Percentiles rank a stretch among this genome's conserved stretches.
Evolutionary conservation across 2,329 filamentous ascomycete genomes (phyloP).

Genomic region (Colletotrichum tropicale): DNA sequence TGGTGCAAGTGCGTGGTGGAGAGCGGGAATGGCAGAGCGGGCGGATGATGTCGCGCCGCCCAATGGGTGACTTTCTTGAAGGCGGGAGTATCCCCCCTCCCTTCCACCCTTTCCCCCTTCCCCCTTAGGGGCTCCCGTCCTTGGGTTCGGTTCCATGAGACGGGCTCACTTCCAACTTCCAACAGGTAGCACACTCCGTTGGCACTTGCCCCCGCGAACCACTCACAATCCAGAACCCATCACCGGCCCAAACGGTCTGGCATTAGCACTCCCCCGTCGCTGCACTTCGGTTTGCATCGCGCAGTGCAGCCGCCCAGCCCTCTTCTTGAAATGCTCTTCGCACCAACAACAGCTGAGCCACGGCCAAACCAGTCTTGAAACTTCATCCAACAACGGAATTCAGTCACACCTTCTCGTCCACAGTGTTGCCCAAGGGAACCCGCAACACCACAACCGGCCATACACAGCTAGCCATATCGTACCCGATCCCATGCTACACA

Average conservation of each 20-base stretch:
- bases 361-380: not conserved
- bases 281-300: not conserved
- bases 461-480: not conserved
- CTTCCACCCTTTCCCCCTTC: not conserved
- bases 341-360: not conserved
- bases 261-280: not conserved
- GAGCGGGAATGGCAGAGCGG: conserved; percentile 20
- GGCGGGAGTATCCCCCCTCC: conserved; percentile 9
- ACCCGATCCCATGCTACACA: not conserved
- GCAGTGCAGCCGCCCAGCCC: not conserved
- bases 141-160: not conserved
- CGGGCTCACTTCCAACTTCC: not conserved
- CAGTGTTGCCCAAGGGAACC: not conserved
- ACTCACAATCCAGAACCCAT: not conserved
- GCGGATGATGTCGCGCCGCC: conserved; percentile 18
- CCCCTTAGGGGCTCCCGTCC: not conserved
- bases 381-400: not conserved
- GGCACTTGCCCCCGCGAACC: not conserved
- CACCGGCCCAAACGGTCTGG: not conserved
- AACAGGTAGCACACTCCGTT: not conserved
- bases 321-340: not conserved
- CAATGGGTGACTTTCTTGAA: conserved; percentile 9
- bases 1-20: not conserved
- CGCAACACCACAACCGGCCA: not conserved
- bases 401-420: not conserved